A percentile compares a stretch with the other conserved stretches of the same genome.
Conservation (phyloP, 202 grass and related monocot species). For the Setaria italica region DNA sequence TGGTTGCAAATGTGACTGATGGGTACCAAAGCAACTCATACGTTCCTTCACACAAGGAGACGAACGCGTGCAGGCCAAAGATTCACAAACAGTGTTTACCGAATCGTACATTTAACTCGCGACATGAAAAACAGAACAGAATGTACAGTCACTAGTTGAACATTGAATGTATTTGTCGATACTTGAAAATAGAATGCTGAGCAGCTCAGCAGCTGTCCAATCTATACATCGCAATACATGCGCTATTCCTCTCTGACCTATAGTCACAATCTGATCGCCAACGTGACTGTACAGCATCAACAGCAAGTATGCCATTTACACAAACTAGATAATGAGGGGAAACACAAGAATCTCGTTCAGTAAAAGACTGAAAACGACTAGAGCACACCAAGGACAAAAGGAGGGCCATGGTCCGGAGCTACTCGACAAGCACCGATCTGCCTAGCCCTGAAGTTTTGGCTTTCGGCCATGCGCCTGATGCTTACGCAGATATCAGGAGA, state of each 20-base stretch:
- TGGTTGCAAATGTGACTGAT: not conserved
- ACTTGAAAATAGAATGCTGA: not conserved
- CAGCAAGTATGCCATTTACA: not conserved
- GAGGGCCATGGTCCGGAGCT: conserved; percentile 2
- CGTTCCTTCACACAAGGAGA: not conserved
- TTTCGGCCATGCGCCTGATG: conserved; percentile 48
- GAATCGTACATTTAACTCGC: not conserved
- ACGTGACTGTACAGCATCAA: conserved; percentile 9
- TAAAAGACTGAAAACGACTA: conserved; percentile 48
- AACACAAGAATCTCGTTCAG: conserved; percentile 36
- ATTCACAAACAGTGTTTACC: not conserved
- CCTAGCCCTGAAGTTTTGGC: conserved; percentile 50
- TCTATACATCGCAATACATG: not conserved
- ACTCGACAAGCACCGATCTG: conserved; percentile 31
- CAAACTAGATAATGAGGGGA: conserved; percentile 34
- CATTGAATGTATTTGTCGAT: not conserved
- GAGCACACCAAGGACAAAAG: conserved; percentile 38
- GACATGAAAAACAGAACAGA: not conserved
- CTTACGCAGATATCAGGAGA: conserved; percentile 48
- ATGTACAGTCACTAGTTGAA: not conserved
- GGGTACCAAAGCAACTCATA: not conserved
- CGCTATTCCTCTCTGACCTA: not conserved
- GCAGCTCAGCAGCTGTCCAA: not conserved
- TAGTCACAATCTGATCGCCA: not conserved
- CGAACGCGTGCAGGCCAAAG: not conserved